Evolutionary conservation across 2,329 filamentous ascomycete genomes (phyloP).

Genomic region (Myriosclerotinia scirpicola): DNA sequence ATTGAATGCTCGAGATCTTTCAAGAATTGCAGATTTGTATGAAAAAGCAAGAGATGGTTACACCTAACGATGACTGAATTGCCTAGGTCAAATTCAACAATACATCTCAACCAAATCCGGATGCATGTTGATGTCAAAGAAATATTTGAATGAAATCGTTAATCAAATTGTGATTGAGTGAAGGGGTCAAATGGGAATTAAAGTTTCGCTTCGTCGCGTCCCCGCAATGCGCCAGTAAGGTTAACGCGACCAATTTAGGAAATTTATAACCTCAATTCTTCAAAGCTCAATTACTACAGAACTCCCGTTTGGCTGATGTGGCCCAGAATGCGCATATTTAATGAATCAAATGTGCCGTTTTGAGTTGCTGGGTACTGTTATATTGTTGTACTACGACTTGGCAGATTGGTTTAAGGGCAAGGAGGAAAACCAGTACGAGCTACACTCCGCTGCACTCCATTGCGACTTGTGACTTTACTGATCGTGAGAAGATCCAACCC

Average conservation of each 20-base stretch:
- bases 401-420: conserved; percentile 29
- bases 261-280: conserved; percentile 8
- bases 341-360: conserved; percentile 40
- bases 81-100: no score
- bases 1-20: not conserved
- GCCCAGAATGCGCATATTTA: not conserved
- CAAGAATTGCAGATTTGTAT: not conserved
- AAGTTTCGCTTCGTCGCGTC: not conserved
- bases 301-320: not conserved
- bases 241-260: conserved; percentile 6
- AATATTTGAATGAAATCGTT: not conserved
- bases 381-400: conserved; percentile 36
- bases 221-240: conserved; percentile 9
- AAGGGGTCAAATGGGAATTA: not conserved
- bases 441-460: conserved; percentile 11
- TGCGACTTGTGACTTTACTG: conserved; percentile 23
- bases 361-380: conserved; percentile 38
- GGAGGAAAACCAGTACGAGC: conserved; percentile 8
- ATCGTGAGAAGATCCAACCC: conserved; percentile 22
- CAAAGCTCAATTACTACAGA: conserved; percentile 4
- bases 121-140: not conserved
- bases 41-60: not conserved
- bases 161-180: not conserved
- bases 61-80: no score
- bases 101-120: not conserved